Percentiles rank a stretch among this genome's conserved stretches.
These are phyloP conservation scores for Aspergillus kassunensis DNA, from an alignment of 495 filamentous ascomycete species.

Conservation along the genomic window DNA sequence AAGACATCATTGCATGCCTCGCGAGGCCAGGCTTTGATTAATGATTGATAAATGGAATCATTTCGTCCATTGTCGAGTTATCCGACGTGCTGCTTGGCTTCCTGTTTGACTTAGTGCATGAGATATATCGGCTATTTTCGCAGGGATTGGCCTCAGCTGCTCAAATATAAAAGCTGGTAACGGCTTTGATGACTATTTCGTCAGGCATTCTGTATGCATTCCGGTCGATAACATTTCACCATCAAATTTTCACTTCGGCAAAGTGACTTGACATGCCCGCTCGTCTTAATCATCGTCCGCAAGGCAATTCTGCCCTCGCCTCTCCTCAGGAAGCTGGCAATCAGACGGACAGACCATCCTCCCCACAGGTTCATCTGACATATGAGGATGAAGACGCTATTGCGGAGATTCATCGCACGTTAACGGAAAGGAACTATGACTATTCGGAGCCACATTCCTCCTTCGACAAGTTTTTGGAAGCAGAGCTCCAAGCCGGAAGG, in stretches of 20 bases:
- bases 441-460: slow-evolving; percentile 36
- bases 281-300: slow-evolving; percentile 26
- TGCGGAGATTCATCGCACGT: slow-evolving; percentile 31
- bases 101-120: slow-evolving; percentile 18
- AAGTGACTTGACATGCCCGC: slow-evolving; percentile 26
- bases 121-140: slow-evolving; percentile 1
- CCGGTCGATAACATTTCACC: no score
- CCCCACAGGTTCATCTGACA: slow-evolving; percentile 29
- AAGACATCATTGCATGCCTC: slow-evolving; percentile 5
- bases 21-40: background rate
- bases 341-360: slow-evolving; percentile 15
- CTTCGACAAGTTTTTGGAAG: slow-evolving; percentile 36
- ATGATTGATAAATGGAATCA: slow-evolving; percentile 1
- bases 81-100: slow-evolving; percentile 26
- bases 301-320: slow-evolving; percentile 21
- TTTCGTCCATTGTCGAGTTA: background rate
- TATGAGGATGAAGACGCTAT: slow-evolving; percentile 33
- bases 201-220: background rate
- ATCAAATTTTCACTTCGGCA: no score
- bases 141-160: background rate
- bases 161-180: slow-evolving; percentile 15
- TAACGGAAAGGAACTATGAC: slow-evolving; percentile 25
- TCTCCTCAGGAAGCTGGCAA: slow-evolving; percentile 17
- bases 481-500: slow-evolving; percentile 29
- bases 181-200: background rate